Percentiles rank a stretch among this genome's conserved stretches.
phyloP scores from a whole-genome alignment of 148 eudicot species.

The Pharnaceum exiguum region DNA sequence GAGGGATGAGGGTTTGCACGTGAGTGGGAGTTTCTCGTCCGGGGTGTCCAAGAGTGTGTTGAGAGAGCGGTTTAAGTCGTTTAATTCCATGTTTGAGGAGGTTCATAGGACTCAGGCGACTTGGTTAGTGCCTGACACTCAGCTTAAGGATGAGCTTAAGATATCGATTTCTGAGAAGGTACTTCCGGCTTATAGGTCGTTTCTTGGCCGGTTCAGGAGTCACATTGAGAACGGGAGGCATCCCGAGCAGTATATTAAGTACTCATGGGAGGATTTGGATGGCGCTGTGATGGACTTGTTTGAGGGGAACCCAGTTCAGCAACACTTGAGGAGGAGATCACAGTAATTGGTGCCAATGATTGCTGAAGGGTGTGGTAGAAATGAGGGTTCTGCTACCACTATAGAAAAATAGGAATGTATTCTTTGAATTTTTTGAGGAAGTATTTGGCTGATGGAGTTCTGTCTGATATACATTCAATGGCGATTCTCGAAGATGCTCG shows the following conservation, averaged over 20 bases:
- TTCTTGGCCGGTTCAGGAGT: constrained; percentile 67
- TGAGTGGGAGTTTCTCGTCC: constrained; percentile 61
- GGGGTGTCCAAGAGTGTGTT: constrained; percentile 69
- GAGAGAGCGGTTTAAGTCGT: constrained; percentile 75
- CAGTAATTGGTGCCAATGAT: constrained; percentile 26
- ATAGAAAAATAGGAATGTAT: constrained; percentile 46
- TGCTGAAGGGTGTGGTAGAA: constrained; percentile 14
- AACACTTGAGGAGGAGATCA: constrained; percentile 69
- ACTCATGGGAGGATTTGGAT: constrained; percentile 77
- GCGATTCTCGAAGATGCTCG: not conserved
- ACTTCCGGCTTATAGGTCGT: constrained; percentile 77
- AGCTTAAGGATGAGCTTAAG: constrained; percentile 74
- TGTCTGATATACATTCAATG: constrained; percentile 22
- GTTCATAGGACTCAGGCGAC: constrained; percentile 68
- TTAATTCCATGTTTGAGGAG: constrained; percentile 80
- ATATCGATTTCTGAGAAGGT: constrained; percentile 71
- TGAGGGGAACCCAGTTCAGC: constrained; percentile 64
- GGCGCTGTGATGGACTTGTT: constrained; percentile 70
- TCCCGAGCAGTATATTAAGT: constrained; percentile 74
- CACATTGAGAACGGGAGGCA: constrained; percentile 79
- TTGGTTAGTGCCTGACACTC: constrained; percentile 69
- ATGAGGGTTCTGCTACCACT: constrained; percentile 7
- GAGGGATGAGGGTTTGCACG: constrained; percentile 84
- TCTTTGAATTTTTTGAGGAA: constrained; percentile 41
- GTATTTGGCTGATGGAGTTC: constrained; percentile 26